phyloP scores from a whole-genome alignment of 2,329 filamentous ascomycete genomes.

The Alternaria rosae region DNA sequence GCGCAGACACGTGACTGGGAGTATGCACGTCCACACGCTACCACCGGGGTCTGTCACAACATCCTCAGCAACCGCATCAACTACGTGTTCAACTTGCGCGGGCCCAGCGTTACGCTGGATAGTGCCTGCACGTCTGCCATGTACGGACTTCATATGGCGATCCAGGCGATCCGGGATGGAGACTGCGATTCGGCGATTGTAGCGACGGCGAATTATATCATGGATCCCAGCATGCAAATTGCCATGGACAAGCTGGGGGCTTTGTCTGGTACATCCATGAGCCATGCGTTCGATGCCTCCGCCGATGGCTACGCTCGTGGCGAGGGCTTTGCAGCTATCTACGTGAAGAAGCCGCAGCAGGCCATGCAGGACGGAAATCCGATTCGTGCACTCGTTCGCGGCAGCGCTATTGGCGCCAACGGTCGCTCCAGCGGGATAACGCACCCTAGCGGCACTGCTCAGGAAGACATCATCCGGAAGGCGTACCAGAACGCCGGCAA shows the following conservation, averaged over 20 bases:
- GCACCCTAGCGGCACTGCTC: slow-evolving; percentile 20
- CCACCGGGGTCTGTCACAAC: slow-evolving; percentile 19
- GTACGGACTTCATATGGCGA: slow-evolving; percentile 35
- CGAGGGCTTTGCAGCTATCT: slow-evolving; percentile 27
- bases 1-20: slow-evolving; percentile 23
- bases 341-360: slow-evolving; percentile 53
- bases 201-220: slow-evolving; percentile 26
- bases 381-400: slow-evolving; percentile 10
- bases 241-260: slow-evolving; percentile 23
- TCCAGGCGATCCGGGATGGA: slow-evolving; percentile 17
- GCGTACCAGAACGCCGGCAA: neutral
- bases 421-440: slow-evolving; percentile 20
- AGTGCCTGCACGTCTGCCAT: slow-evolving; percentile 37
- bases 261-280: slow-evolving; percentile 23
- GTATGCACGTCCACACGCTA: slow-evolving; percentile 11
- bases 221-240: slow-evolving; percentile 15
- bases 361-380: slow-evolving; percentile 1
- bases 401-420: slow-evolving; percentile 5
- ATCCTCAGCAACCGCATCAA: slow-evolving; percentile 39
- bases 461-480: slow-evolving; percentile 29
- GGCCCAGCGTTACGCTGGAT: slow-evolving; percentile 32
- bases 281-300: slow-evolving; percentile 28
- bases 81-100: slow-evolving; percentile 38
- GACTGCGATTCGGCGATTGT: slow-evolving; percentile 24
- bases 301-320: slow-evolving; percentile 35